A percentile compares a stretch with the other conserved stretches of the same genome.
Evolutionary conservation across 352 stramenopile species (phyloP).

Genomic region (Globisporangium orthogonon): DNA sequence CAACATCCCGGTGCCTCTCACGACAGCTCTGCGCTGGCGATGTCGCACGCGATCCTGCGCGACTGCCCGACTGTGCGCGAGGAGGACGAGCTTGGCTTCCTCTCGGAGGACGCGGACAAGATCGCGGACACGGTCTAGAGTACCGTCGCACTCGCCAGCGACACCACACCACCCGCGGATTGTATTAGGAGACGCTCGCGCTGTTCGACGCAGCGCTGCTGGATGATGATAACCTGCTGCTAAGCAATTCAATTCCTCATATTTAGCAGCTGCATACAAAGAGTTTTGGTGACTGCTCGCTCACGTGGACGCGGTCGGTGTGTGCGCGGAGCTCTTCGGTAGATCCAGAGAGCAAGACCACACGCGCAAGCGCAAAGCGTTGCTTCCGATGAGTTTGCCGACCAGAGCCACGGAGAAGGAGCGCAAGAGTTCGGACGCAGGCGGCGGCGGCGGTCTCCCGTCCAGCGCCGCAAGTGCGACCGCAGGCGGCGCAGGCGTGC

Average conservation of each 20-base stretch:
- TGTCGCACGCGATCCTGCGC: constrained; percentile 73
- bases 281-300: too few relatives aligned
- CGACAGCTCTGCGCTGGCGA: constrained; percentile 55
- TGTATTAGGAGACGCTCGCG: too few relatives aligned
- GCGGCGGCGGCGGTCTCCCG: constrained; percentile 2
- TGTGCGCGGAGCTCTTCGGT: neutral
- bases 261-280: too few relatives aligned
- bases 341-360: too few relatives aligned
- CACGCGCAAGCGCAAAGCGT: too few relatives aligned
- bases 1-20: neutral
- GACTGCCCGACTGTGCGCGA: constrained; percentile 68
- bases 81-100: constrained; percentile 79
- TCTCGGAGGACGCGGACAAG: constrained; percentile 54
- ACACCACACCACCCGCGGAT: too few relatives aligned
- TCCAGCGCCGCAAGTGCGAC: neutral
- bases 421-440: constrained; percentile 2
- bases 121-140: constrained; percentile 68
- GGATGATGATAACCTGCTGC: neutral
- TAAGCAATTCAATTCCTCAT: too few relatives aligned
- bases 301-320: too few relatives aligned
- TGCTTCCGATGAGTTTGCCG: neutral
- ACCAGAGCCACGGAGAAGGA: constrained; percentile 5
- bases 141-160: neutral
- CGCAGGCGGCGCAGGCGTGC: constrained; percentile 9
- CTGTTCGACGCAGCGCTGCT: too few relatives aligned